Evolutionary conservation across 1,284 basidiomycete species (phyloP).

Genomic region (Sparassis latifolia): DNA sequence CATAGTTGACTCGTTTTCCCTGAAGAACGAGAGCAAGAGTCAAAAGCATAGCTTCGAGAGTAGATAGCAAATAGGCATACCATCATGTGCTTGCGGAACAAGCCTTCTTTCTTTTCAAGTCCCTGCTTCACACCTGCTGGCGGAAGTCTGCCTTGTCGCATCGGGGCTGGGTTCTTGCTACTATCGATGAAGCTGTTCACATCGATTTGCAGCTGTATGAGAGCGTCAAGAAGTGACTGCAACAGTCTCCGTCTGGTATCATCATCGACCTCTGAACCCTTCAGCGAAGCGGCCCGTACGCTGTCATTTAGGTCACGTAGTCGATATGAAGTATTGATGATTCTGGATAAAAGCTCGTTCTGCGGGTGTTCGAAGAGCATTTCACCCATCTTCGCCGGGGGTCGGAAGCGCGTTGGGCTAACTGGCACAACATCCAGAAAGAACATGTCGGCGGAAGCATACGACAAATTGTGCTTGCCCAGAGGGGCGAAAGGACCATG

Average conservation of each 20-base stretch:
- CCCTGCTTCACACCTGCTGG: slow-evolving; percentile 95
- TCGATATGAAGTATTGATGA: slow-evolving; percentile 78
- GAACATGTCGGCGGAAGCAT: slow-evolving; percentile 90
- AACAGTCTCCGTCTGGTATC: slow-evolving; percentile 55
- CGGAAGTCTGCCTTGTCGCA: slow-evolving; percentile 88
- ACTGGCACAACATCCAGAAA: slow-evolving; percentile 94
- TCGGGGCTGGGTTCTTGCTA: slow-evolving; percentile 86
- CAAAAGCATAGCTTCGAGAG: background rate
- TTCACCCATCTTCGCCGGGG: slow-evolving; percentile 90
- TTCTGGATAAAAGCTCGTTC: slow-evolving; percentile 86
- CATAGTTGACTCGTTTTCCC: slow-evolving; percentile 99
- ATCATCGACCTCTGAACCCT: slow-evolving; percentile 52
- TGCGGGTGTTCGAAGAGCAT: slow-evolving; percentile 95
- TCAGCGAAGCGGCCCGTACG: slow-evolving; percentile 55
- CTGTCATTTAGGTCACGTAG: slow-evolving; percentile 75
- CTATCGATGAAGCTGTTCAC: slow-evolving; percentile 99
- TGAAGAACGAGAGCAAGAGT: slow-evolving; percentile 23
- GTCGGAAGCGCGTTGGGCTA: slow-evolving; percentile 93
- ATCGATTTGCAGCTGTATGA: slow-evolving; percentile 90
- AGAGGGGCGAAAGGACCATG: slow-evolving; percentile 80
- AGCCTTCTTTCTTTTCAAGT: slow-evolving; percentile 97
- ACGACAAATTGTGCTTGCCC: slow-evolving; percentile 45
- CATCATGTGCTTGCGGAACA: slow-evolving; percentile 99
- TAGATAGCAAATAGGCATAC: slow-evolving; percentile 34
- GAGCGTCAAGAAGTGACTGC: slow-evolving; percentile 68